Evolutionary conservation across 2,329 filamentous ascomycete species (phyloP), one percentile per base, ranked within the genome.

Genomic region (Bipolaris oryzae): DNA sequence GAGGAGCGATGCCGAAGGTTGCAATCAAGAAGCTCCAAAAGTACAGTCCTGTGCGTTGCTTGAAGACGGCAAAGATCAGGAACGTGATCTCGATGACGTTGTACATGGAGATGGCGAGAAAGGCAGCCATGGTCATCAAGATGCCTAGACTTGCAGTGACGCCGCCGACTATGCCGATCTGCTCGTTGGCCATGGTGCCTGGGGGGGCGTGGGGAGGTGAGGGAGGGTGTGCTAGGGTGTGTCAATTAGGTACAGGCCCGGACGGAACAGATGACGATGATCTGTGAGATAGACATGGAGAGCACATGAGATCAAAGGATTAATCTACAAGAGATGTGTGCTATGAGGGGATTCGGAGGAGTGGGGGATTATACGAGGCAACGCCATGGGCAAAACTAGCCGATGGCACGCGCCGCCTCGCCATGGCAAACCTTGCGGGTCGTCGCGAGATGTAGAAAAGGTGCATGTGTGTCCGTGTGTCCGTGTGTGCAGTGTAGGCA

Each of bases 21-120:
- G 79, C 67, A 18, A 77, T 64, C 20, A 81, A 56, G 57, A 82
- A 66, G 18, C 74, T 76, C 77, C 77, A 80, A 61, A 81, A 82
- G 63, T 82, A 82, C 11, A 79, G 69, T 1, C 79, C 79, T 16
- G 67, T 66, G 41, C 76, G 78, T n/a, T 72, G 69, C 35, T 77
- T 79, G 70, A 81, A 81, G 21, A 76, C 79, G 21, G 77, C 58
- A 58, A 79, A 76, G 41, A 80, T 55, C 18, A 59, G 41, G 16
- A 62, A 39, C 10, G 42, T 58, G 15, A 64, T 42, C 41, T 68
- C 66, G 43, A 67, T 44, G 31, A 70, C 68, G 41, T 74, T 74
- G 62, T 76, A 78, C 20, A 75, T 54, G 1, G 63, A 58, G 5
- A 71, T 60, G 23, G 64, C 50, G 33, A 68, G 52, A 44, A 67